Conservation (phyloP, 139 green algal species). For the Chlamydomonas sp. region DNA sequence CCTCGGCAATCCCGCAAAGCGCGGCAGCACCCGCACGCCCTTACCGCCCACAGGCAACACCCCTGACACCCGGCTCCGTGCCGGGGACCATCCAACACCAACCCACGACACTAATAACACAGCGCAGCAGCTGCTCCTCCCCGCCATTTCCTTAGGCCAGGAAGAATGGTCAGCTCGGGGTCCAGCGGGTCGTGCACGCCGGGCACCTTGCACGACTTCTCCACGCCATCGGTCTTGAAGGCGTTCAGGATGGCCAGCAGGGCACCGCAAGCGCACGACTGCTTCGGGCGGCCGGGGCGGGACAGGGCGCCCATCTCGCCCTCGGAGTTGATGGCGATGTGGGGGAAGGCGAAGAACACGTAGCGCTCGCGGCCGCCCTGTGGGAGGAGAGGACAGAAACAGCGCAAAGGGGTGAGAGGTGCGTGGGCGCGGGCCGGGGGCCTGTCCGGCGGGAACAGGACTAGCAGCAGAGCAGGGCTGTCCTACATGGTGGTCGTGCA, state of each 20-base stretch:
- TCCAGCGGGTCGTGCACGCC: constrained; percentile 79
- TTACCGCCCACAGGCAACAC: too few relatives aligned
- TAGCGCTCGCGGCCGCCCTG: constrained; percentile 82
- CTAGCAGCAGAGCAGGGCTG: too few relatives aligned
- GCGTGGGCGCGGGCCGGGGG: too few relatives aligned
- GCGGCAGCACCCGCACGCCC: too few relatives aligned
- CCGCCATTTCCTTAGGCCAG: too few relatives aligned
- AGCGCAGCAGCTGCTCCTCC: too few relatives aligned
- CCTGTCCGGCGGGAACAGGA: too few relatives aligned
- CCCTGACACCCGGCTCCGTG: too few relatives aligned
- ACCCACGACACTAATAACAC: too few relatives aligned
- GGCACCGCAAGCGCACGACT: constrained; percentile 84
- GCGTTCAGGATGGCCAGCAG: constrained; percentile 64
- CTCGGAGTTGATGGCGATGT: constrained; percentile 85
- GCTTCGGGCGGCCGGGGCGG: constrained; percentile 64
- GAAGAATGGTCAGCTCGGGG: constrained; percentile 82
- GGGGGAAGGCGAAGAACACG: constrained; percentile 95
- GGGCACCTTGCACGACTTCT: constrained; percentile 40
- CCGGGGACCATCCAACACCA: too few relatives aligned
- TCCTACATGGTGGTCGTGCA: too few relatives aligned
- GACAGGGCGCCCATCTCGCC: constrained; percentile 79
- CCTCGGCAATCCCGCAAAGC: too few relatives aligned
- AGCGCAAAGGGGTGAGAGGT: background rate
- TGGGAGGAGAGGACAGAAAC: background rate
- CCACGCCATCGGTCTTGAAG: constrained; percentile 56